Base-by-base conservation (phyloP, 2,329 filamentous ascomycete species). In the Diplocarpon rosae region DNA sequence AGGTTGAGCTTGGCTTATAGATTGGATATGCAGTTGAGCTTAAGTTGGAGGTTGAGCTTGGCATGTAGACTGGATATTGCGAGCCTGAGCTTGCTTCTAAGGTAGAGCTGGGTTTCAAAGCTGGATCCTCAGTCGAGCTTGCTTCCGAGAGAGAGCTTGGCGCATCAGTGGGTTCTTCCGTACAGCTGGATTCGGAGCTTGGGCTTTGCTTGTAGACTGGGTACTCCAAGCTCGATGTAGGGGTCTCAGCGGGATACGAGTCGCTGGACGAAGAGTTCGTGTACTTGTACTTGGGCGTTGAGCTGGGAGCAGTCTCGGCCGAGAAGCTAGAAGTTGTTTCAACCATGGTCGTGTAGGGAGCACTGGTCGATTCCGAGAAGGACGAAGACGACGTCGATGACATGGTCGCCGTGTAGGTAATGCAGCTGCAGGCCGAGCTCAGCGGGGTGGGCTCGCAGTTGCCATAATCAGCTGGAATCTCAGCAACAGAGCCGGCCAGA, bases 401-500 rank as follows among this genome's bases (percentile, higher is more conserved):
- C 11, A 50, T 41, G 15, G 61, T 63, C 35, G 59, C 53, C 35
- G 61, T 60, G 53, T 65, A 64, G 44, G 59, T 58, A 52, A 65
- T 55, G 24, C 40, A 43, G n/a, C 31, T 35, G 27, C 40, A 43
- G 8, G 40, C 40, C 34, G 64, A 66, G 50, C 56, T 60, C 34
- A 60, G 50, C 12, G 45, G 48, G 0, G 10, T 10, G 4, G 33
- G 15, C 13, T 37, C 33, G 47, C 64, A 66, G 56, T 61, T 59
- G 49, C 32, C 36, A 51, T 56, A 65, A 37, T 62, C 50, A 8
- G 57, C 50, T 5, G 63, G 64, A 35, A 65, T 58, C 4, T 39
- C 43, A 17, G 58, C 62, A 17, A 52, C 61, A 41, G 53, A 58
- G 20, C 52, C 54, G 15, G 56, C 39, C 37, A 67, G 58, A 48